These are phyloP conservation scores for Colletotrichum tabaci DNA, from an alignment of 2,329 filamentous ascomycete genomes.

Conservation along the genomic window DNA sequence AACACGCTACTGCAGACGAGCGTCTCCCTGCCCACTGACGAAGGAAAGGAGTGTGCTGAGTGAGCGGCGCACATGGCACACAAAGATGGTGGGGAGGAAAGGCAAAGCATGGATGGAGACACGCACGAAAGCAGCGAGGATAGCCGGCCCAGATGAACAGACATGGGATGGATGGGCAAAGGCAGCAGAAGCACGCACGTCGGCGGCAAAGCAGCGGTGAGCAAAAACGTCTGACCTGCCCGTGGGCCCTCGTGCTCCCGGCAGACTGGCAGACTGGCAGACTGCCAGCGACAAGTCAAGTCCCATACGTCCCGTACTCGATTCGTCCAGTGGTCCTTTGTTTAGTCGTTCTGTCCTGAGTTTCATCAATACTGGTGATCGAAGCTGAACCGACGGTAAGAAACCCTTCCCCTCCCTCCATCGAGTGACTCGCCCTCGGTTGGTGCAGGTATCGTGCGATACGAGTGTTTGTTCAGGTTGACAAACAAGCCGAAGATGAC, in stretches of 20 bases:
- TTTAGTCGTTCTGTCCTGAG: background rate
- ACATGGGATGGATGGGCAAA: constrained; percentile 25
- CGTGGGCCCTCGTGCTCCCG: background rate
- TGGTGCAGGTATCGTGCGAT: constrained; percentile 24
- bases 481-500: constrained; percentile 33
- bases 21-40: background rate
- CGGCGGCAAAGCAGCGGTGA: constrained; percentile 42
- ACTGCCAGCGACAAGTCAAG: background rate
- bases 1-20: constrained; percentile 5
- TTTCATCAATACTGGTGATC: background rate
- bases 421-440: background rate
- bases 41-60: constrained; percentile 22
- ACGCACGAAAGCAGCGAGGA: constrained; percentile 22
- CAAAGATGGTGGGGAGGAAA: constrained; percentile 31
- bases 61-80: constrained; percentile 32
- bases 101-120: constrained; percentile 13
- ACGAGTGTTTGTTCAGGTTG: constrained; percentile 26
- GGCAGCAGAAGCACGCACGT: constrained; percentile 20
- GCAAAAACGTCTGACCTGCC: constrained; percentile 35
- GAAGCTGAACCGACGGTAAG: background rate
- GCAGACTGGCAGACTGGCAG: background rate
- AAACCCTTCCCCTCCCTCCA: background rate
- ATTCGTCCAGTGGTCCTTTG: background rate
- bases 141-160: constrained; percentile 12
- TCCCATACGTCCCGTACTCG: constrained; percentile 13